These are phyloP conservation scores for Cucurbita ficifolia DNA, from an alignment of 306 rosid species.

Conservation along the genomic window DNA sequence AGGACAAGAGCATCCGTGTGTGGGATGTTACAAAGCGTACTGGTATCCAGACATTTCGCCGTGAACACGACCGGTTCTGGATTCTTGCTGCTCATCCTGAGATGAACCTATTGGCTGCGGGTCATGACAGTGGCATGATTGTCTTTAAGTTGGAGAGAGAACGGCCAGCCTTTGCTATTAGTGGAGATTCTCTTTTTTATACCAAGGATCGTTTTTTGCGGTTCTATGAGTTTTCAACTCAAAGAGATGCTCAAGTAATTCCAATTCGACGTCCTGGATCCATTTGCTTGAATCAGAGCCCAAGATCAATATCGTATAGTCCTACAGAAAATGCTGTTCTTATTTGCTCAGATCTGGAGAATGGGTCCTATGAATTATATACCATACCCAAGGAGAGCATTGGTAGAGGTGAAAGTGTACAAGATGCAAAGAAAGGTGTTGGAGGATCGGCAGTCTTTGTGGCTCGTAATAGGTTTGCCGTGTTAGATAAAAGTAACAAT, in stretches of 20 bases:
- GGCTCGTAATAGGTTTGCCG: slow-evolving; percentile 83
- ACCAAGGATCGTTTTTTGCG: slow-evolving; percentile 76
- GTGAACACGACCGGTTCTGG: slow-evolving; percentile 97
- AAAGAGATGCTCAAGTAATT: slow-evolving; percentile 67
- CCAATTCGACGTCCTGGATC: slow-evolving; percentile 84
- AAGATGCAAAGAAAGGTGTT: slow-evolving; percentile 77
- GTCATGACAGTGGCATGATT: slow-evolving; percentile 95
- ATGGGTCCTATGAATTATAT: slow-evolving; percentile 82
- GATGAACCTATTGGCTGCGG: slow-evolving; percentile 95
- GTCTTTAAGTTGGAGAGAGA: slow-evolving; percentile 93
- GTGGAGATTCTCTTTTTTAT: slow-evolving; percentile 70
- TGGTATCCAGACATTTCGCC: slow-evolving; percentile 86
- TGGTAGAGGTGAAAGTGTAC: slow-evolving; percentile 56
- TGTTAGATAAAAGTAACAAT: slow-evolving; percentile 70
- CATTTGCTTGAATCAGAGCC: slow-evolving; percentile 59
- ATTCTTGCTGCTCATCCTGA: slow-evolving; percentile 93
- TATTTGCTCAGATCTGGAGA: slow-evolving; percentile 76
- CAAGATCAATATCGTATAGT: slow-evolving; percentile 73
- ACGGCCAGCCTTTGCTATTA: slow-evolving; percentile 72
- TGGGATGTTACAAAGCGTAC: slow-evolving; percentile 95
- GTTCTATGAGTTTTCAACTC: slow-evolving; percentile 64
- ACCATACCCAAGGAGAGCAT: slow-evolving; percentile 62
- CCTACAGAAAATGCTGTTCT: slow-evolving; percentile 81
- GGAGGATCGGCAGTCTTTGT: slow-evolving; percentile 94
- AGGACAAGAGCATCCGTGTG: slow-evolving; percentile 90